Percentiles rank a stretch among this genome's conserved stretches.
phyloP scores from a whole-genome alignment of 2,329 filamentous ascomycete species.

The Arthrobotrys pseudoclavata region DNA sequence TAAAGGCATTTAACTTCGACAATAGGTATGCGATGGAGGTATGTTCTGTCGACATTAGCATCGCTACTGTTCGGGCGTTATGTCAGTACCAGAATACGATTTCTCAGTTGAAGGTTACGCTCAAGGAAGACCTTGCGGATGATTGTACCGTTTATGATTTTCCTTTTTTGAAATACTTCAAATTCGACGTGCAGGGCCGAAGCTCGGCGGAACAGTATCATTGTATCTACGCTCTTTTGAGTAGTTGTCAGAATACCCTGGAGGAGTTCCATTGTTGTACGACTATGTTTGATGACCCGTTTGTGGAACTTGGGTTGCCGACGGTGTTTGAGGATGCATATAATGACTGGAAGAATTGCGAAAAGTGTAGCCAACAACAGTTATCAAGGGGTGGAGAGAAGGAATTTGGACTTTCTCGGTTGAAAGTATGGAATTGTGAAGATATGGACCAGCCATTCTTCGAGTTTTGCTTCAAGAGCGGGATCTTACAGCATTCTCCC shows the following conservation, averaged over 20 bases:
- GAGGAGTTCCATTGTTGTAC: slow-evolving; percentile 25
- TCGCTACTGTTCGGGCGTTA: slow-evolving; percentile 25
- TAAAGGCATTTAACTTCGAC: slow-evolving; percentile 25
- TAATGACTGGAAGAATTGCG: slow-evolving; percentile 12
- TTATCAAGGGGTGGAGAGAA: not conserved
- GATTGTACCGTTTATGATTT: slow-evolving; percentile 40
- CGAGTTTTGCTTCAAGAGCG: slow-evolving; percentile 11
- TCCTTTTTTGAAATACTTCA: slow-evolving; percentile 33
- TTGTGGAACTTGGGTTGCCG: not conserved
- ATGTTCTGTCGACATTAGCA: slow-evolving; percentile 14
- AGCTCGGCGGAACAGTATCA: slow-evolving; percentile 16
- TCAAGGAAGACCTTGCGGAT: slow-evolving; percentile 20
- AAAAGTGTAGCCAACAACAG: slow-evolving; percentile 9
- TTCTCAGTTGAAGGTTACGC: slow-evolving; percentile 17
- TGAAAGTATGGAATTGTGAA: slow-evolving; percentile 26
- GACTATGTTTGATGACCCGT: slow-evolving; percentile 12
- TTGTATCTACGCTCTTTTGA: slow-evolving; percentile 32
- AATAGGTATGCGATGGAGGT: slow-evolving; percentile 17
- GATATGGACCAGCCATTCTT: slow-evolving; percentile 19
- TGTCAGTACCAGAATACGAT: slow-evolving; percentile 32
- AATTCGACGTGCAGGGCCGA: not conserved
- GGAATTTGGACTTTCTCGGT: slow-evolving; percentile 3
- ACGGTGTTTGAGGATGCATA: slow-evolving; percentile 20
- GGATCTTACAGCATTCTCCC: slow-evolving; percentile 9
- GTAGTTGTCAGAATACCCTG: slow-evolving; percentile 39